Evolutionary conservation across 495 filamentous ascomycete species (phyloP), one percentile per base, ranked within the genome.

Genomic region (Penicillium diatomitis): DNA sequence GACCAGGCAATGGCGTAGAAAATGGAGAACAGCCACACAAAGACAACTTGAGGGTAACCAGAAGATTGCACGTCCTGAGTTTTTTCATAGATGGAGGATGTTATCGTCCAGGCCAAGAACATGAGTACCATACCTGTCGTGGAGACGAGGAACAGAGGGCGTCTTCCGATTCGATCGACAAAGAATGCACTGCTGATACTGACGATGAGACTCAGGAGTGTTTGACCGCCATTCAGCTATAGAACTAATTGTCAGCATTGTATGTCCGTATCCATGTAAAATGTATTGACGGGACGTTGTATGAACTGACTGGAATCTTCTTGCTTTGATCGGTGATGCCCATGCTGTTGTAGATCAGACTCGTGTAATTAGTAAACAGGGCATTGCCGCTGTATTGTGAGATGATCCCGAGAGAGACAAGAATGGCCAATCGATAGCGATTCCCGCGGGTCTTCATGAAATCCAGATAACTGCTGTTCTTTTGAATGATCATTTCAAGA

Each of bases 391-490:
- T 76, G 71, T 78, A 85, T 66, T 85, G 82, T 3, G 76, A 80
- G 37, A 58, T 58, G 38, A 58, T 76, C 53, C 81, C 82, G 32
- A 83, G 65, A 9, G 75, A 78, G 32, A 81, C 57, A 38, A 81
- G 69, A 20, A 85, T 52, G 31, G 57, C 48, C 9, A 84, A 58
- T 29, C 82, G 73, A 57, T 83, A 80, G 10, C 81, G 75, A 69
- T 86, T 86, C 48, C 84, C 83, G 63, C 72, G 78, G 48, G 82
- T 85, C 47, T 62, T 63, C 72, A 85, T 71, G 70, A 86, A 82
- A 54, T 84, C 80, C 28, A 60, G 35, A 51, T 68, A 76, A 36
- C 60, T 57, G 40, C 49, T 59, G 40, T 54, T 49, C 40, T 68
- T 64, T 41, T 57, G 47, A 46, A 51, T 48, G 46, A 62, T 53